A percentile compares a stretch with the other conserved stretches of the same genome.
phyloP scores from a whole-genome alignment of 2,329 filamentous ascomycete genomes.

The Aspergillus sojae region DNA sequence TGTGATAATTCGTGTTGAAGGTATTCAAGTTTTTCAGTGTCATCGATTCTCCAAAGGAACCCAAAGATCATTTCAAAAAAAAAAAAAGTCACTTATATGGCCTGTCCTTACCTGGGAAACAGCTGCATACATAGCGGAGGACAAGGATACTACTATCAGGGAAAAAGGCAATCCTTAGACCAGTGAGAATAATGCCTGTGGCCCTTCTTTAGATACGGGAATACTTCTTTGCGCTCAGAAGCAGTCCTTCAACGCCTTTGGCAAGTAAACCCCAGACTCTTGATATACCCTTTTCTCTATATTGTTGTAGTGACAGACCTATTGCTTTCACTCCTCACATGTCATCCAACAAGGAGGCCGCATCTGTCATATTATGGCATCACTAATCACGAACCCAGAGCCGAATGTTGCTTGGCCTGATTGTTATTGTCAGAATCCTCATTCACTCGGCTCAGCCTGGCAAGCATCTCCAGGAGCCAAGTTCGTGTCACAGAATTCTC shows the following conservation, averaged over 20 bases:
- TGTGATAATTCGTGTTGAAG: background rate
- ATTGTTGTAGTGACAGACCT: too few relatives aligned
- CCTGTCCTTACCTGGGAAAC: background rate
- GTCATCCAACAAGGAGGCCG: background rate
- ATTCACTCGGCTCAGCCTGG: background rate
- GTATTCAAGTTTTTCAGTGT: background rate
- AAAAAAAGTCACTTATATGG: background rate
- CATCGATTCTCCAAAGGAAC: background rate
- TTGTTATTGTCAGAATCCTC: background rate
- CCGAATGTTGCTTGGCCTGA: background rate
- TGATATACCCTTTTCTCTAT: too few relatives aligned
- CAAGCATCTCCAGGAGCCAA: conserved; percentile 17
- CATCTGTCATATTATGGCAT: background rate
- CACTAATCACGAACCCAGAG: background rate
- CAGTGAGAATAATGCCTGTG: too few relatives aligned
- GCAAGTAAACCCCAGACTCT: too few relatives aligned
- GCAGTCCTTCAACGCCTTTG: too few relatives aligned
- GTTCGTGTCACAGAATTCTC: conserved; percentile 29
- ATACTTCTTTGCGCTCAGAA: too few relatives aligned
- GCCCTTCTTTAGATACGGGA: too few relatives aligned
- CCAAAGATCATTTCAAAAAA: background rate
- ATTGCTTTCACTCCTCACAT: background rate
- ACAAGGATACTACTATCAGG: background rate
- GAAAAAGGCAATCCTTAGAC: too few relatives aligned
- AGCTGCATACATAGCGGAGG: background rate